These are phyloP conservation scores for Hyparrhenia diplandra DNA, from an alignment of 176 grass and related monocot species.

Conservation along the genomic window DNA sequence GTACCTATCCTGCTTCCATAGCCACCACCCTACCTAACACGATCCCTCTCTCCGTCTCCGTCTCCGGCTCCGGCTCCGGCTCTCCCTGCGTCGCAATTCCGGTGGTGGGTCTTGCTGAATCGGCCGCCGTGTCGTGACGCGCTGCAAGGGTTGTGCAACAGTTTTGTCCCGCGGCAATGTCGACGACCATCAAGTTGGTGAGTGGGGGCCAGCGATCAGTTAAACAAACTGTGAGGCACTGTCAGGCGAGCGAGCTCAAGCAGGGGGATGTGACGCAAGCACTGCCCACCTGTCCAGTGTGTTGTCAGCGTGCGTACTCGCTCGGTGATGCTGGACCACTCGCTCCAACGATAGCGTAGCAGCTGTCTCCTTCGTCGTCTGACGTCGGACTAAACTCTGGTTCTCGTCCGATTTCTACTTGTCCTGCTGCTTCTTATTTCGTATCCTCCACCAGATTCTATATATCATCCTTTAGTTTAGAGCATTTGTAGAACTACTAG, in stretches of 20 bases:
- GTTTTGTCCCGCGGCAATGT: background rate
- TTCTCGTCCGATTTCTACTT: conserved; percentile 18
- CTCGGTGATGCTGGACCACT: background rate
- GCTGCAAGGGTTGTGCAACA: background rate
- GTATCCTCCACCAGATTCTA: background rate
- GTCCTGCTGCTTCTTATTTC: background rate
- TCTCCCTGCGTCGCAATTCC: too few relatives aligned
- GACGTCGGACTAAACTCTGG: conserved; percentile 14
- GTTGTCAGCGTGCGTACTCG: background rate
- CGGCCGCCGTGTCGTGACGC: too few relatives aligned
- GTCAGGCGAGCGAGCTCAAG: background rate
- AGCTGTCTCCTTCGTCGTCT: background rate
- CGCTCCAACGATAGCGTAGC: background rate
- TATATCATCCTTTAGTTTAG: too few relatives aligned
- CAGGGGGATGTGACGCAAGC: conserved; percentile 7
- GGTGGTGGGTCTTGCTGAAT: too few relatives aligned
- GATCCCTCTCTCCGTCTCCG: too few relatives aligned
- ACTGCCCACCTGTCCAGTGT: conserved; percentile 19
- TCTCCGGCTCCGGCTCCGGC: too few relatives aligned
- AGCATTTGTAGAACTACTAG: too few relatives aligned
- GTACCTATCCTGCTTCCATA: too few relatives aligned
- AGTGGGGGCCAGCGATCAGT: background rate
- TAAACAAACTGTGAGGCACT: background rate
- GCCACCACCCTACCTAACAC: too few relatives aligned
- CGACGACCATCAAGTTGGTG: background rate